A percentile compares a stretch with the other conserved stretches of the same genome.
phyloP scores from a whole-genome alignment of 2,329 filamentous ascomycete genomes.

The Thelonectria blattea region DNA sequence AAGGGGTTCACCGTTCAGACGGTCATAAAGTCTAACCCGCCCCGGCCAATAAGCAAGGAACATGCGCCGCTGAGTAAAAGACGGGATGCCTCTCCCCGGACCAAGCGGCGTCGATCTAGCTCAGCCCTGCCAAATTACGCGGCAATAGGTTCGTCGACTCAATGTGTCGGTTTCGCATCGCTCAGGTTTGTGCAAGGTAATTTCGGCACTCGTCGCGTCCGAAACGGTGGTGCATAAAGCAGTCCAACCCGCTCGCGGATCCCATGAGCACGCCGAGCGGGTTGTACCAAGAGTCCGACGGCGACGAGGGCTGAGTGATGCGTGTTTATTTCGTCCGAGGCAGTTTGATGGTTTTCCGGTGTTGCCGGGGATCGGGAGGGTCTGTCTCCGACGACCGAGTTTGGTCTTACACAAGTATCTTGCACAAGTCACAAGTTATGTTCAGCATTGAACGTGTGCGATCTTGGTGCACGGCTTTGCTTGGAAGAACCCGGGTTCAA shows the following conservation, averaged over 20 bases:
- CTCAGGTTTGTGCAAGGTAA: neutral
- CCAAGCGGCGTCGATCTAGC: neutral
- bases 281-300: too few species aligned
- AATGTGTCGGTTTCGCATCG: neutral
- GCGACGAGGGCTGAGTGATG: neutral
- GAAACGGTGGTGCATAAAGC: neutral
- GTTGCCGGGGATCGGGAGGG: too few species aligned
- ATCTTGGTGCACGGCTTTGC: too few species aligned
- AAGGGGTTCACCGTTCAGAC: neutral
- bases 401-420: too few species aligned
- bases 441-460: too few species aligned
- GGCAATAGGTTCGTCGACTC: neutral
- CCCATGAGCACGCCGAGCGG: neutral
- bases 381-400: too few species aligned
- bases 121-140: neutral
- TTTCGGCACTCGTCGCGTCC: neutral
- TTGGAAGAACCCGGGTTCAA: too few species aligned
- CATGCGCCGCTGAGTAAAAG: neutral
- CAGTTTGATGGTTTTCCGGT: neutral
- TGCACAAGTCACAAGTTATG: too few species aligned
- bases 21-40: neutral
- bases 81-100: neutral
- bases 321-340: neutral
- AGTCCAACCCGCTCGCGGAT: neutral
- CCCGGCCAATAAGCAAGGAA: neutral